Conservation (phyloP, 495 filamentous ascomycete species). For the Talaromyces proteolyticus region DNA sequence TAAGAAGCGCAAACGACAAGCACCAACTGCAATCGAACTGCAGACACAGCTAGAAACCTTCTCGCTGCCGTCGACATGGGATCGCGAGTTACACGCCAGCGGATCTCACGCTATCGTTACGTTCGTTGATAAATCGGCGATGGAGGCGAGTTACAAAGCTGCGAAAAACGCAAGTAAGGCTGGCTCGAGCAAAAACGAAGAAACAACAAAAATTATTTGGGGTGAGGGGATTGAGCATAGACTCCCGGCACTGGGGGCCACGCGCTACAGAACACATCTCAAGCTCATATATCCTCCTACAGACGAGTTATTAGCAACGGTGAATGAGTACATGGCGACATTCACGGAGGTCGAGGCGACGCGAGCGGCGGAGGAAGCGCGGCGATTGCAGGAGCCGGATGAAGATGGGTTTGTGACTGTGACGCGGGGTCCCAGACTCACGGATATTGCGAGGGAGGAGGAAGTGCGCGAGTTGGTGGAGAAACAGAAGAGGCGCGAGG, state of each 20-base stretch:
- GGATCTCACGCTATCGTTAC: slow-evolving; percentile 74
- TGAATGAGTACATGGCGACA: slow-evolving; percentile 76
- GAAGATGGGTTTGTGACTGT: slow-evolving; percentile 96
- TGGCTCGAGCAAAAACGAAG: slow-evolving; percentile 38
- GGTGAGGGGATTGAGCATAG: slow-evolving; percentile 52
- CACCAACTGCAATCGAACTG: slow-evolving; percentile 43
- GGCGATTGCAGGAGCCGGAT: slow-evolving; percentile 70
- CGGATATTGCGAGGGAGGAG: slow-evolving; percentile 66
- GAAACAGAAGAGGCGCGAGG: slow-evolving; percentile 66
- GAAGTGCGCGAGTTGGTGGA: slow-evolving; percentile 67
- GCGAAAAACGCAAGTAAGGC: slow-evolving; percentile 56
- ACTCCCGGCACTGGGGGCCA: slow-evolving; percentile 50
- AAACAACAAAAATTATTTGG: slow-evolving; percentile 49
- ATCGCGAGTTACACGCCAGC: slow-evolving; percentile 60
- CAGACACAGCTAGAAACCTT: slow-evolving; percentile 45
- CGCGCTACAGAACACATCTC: slow-evolving; percentile 57
- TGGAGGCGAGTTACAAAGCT: slow-evolving; percentile 66
- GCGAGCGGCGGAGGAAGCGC: slow-evolving; percentile 54
- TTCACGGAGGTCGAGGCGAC: slow-evolving; percentile 65
- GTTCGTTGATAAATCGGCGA: slow-evolving; percentile 75
- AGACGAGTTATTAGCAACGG: slow-evolving; percentile 54
- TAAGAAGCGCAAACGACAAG: slow-evolving; percentile 61
- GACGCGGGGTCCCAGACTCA: slow-evolving; percentile 63
- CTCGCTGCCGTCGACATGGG: slow-evolving; percentile 65
- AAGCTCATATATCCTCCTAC: slow-evolving; percentile 62